Percentiles rank a stretch among this genome's conserved stretches.
Conservation (phyloP, 2,329 filamentous ascomycete genomes). For the Helotiales sp. region DNA sequence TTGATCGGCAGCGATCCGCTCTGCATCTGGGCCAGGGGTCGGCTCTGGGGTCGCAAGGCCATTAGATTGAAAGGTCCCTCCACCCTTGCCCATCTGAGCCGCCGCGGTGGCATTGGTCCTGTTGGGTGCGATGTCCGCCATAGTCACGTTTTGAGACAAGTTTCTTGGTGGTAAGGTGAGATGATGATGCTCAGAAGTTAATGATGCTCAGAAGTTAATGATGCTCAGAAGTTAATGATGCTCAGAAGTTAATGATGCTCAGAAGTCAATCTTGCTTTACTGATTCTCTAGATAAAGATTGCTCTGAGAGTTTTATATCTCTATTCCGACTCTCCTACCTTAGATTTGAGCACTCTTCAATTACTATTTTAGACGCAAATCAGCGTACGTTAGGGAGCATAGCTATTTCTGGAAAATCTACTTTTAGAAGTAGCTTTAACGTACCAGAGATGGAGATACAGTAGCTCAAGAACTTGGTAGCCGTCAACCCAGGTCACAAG, state of each 20-base stretch:
- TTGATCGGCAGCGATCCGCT: constrained; percentile 16
- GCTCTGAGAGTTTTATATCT: constrained; percentile 13
- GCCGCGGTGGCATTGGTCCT: constrained; percentile 12
- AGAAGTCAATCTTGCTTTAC: constrained; percentile 16
- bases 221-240: background rate
- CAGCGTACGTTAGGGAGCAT: constrained; percentile 6
- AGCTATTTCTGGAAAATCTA: constrained; percentile 16
- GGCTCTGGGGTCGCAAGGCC: constrained; percentile 13
- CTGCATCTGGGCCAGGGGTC: constrained; percentile 2
- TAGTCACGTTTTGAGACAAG: constrained; percentile 15
- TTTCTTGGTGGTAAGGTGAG: constrained; percentile 13
- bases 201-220: background rate
- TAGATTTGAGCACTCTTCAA: constrained; percentile 6
- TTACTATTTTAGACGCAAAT: constrained; percentile 15
- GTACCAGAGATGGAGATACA: background rate
- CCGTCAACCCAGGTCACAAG: constrained; percentile 1
- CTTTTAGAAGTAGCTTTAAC: constrained; percentile 8
- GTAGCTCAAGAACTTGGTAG: constrained; percentile 2
- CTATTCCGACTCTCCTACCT: constrained; percentile 1
- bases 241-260: constrained; percentile 3
- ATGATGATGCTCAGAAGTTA: background rate
- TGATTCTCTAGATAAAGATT: constrained; percentile 12
- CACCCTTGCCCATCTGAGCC: constrained; percentile 10
- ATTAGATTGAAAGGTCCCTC: constrained; percentile 17
- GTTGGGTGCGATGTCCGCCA: constrained; percentile 12